Conservation (phyloP, 78 protist genomes). For the Anaeramoeba ignava region DNA sequence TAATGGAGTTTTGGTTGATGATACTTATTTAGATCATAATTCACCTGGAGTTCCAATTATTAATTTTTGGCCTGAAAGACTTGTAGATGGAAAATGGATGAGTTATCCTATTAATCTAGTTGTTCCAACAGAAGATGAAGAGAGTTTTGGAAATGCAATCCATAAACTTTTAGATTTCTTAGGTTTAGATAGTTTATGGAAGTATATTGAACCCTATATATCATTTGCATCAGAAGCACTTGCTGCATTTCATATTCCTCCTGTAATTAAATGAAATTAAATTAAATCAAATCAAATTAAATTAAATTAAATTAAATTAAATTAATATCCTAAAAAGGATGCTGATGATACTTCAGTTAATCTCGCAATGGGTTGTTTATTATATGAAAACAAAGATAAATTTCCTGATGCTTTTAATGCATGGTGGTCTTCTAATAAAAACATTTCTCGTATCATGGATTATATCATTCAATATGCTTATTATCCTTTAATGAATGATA, state of each 20-base stretch:
- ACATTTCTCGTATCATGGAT: neutral
- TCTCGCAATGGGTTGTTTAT: neutral
- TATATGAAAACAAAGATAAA: neutral
- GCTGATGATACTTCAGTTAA: neutral
- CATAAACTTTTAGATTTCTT: neutral
- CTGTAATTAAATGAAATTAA: too few relatives aligned
- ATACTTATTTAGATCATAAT: neutral
- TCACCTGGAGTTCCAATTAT: neutral
- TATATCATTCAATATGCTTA: neutral
- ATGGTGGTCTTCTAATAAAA: neutral
- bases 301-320: too few relatives aligned
- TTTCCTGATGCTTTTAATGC: neutral
- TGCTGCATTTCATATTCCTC: neutral
- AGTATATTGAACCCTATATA: neutral
- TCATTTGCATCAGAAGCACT: neutral
- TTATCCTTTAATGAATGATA: neutral
- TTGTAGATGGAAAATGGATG: neutral
- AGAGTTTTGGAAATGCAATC: neutral
- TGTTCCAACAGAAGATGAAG: neutral
- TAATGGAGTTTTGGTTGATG: too few relatives aligned
- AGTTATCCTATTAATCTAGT: neutral
- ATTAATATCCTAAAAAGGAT: too few relatives aligned
- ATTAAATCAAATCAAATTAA: too few relatives aligned
- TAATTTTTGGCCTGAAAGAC: neutral
- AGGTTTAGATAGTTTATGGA: neutral